Base-by-base conservation (phyloP, 805 yeast species). In the Ogataea pilisensis region DNA sequence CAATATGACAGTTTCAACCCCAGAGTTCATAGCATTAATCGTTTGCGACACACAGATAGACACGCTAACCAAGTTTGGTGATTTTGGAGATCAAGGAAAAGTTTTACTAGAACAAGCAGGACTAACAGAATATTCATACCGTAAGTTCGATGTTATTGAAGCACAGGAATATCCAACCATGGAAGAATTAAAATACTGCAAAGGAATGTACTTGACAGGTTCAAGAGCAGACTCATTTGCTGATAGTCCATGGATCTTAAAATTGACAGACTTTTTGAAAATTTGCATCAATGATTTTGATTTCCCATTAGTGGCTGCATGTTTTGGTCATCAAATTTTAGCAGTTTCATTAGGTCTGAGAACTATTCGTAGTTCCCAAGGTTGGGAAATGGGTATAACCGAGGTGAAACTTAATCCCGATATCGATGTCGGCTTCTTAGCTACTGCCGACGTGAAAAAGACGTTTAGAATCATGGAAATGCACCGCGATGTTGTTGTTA, bases 291-390 rank as follows among this genome's bases (percentile, higher is more conserved):
- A 46, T 51, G 18, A 45, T 21, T 43, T 48, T 20, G 43, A 53
- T 25, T 61, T 72, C n/a, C 82, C 84, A 2, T 42, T 79, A 4
- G 72, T 76, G 5, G 95, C 95, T 3, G 66, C 88, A 31, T 88
- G 96, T 60, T 88, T 87, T 58, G 96, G 96, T 5, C 96, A 89
- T 61, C 96, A 88, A 58, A 70, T 86, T 19, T 60, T 88, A 13
- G 81, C 79, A 1, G 73, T 82, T 39, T 78, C 84, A 6, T 59
- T 85, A 34, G 91, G 87, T 2, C 73, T 75, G 19, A 62, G 61
- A 34, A 84, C 84, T 3, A 75, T 64, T 9, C 65, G 77, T 43
- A 84, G 78, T 57, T 71, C 71, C 1, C 49, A 61, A 34, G 93
- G 93, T 2, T 80, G 89, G 84, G 96, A 89, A 60, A 65, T 75